Percentiles rank a stretch among this genome's conserved stretches.
Conservation (phyloP, 176 grass and related monocot species). For the Sorghum bicolor region Sorghum_bicolor_NCBIv3 NC_012873.2:66334501-66335000, state of each 20-base stretch:
- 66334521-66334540: background rate
- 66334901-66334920: constrained; percentile 44
- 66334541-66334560: background rate
- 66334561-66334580: background rate
- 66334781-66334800: constrained; percentile 45
- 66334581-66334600: background rate
- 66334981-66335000: constrained; percentile 67
- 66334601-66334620: background rate
- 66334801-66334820: background rate
- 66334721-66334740: background rate
- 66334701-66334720: background rate
- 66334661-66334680: background rate
- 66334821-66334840: constrained; percentile 10
- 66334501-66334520: background rate
- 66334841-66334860: constrained; percentile 45
- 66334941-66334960: constrained; percentile 69
- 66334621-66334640: background rate
- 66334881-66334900: constrained; percentile 19
- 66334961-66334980: constrained; percentile 67
- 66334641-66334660: constrained; percentile 28
- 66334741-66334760: background rate
- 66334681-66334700: background rate
- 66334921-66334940: constrained; percentile 52
- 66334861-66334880: background rate
- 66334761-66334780: constrained; percentile 19